phyloP scores from a whole-genome alignment of 768 basidiomycete species.

The Glaciozyma antarctica region DNA sequence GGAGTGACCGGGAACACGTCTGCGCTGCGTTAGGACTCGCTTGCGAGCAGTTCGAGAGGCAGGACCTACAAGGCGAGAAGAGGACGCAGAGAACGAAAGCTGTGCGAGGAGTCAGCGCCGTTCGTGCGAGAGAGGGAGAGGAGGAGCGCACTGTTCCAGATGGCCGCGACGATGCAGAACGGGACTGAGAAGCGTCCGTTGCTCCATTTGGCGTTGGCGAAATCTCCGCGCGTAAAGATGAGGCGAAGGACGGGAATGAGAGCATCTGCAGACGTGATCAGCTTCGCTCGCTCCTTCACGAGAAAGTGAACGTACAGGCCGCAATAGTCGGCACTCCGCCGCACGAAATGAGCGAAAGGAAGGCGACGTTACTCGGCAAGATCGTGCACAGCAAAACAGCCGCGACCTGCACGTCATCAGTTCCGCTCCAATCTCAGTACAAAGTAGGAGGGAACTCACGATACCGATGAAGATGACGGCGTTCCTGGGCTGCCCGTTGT shows the following conservation, averaged over 20 bases:
- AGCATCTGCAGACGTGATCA: conserved; percentile 42
- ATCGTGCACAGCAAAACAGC: conserved; percentile 70
- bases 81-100: conserved; percentile 22
- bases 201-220: conserved; percentile 62
- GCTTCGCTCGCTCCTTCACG: too few species aligned
- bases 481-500: conserved; percentile 64
- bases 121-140: not conserved
- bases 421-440: not conserved
- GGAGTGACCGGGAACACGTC: conserved; percentile 70
- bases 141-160: conserved; percentile 55
- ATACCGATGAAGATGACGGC: conserved; percentile 79
- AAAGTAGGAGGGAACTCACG: conserved; percentile 43
- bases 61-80: conserved; percentile 51
- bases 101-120: not conserved
- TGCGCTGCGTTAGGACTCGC: too few species aligned
- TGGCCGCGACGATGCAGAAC: conserved; percentile 57
- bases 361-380: conserved; percentile 79
- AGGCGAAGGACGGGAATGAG: conserved; percentile 63
- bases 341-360: conserved; percentile 79
- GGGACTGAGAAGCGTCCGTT: conserved; percentile 58
- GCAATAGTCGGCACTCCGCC: conserved; percentile 78
- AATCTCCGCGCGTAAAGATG: conserved; percentile 62
- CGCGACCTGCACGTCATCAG: conserved; percentile 37
- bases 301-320: conserved; percentile 43
- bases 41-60: too few species aligned